Evolutionary conservation across 352 stramenopile genomes (phyloP).

Genomic region (Pythium coloratum): DNA sequence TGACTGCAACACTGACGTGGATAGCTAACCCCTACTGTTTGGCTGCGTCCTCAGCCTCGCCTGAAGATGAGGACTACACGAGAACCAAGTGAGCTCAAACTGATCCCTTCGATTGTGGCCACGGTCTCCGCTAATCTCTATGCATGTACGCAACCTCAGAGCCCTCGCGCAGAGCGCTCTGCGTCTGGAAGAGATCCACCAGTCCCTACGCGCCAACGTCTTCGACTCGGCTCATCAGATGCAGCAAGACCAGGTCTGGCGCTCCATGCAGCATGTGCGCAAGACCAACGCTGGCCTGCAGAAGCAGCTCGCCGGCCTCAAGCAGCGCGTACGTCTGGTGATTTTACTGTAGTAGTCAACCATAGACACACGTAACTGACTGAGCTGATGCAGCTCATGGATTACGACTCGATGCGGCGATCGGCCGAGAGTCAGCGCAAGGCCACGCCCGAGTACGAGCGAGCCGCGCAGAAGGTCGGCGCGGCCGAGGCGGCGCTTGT

Average conservation of each 20-base stretch:
- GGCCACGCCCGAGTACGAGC: slow-evolving; percentile 66
- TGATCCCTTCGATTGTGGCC: neutral
- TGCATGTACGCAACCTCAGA: slow-evolving; percentile 7
- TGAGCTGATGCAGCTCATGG: slow-evolving; percentile 40
- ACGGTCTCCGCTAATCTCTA: neutral
- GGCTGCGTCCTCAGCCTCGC: neutral
- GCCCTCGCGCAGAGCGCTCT: slow-evolving; percentile 36
- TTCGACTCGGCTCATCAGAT: slow-evolving; percentile 36
- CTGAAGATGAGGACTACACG: slow-evolving; percentile 29
- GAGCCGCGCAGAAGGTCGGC: slow-evolving; percentile 57
- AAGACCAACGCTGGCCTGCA: slow-evolving; percentile 31
- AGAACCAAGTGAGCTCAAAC: slow-evolving; percentile 20
- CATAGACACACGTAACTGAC: neutral
- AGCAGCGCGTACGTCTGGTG: slow-evolving; percentile 28
- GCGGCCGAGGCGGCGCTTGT: slow-evolving; percentile 49
- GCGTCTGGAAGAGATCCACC: slow-evolving; percentile 36
- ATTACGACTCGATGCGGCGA: slow-evolving; percentile 72
- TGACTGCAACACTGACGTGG: too few relatives aligned
- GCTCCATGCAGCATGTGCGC: slow-evolving; percentile 33
- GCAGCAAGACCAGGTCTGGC: slow-evolving; percentile 31
- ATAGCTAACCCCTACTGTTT: neutral
- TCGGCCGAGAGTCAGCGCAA: slow-evolving; percentile 61
- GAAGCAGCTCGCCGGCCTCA: slow-evolving; percentile 34
- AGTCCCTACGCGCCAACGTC: slow-evolving; percentile 32
- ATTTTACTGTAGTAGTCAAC: neutral